These are phyloP conservation scores for Syzygium syzygioides DNA, from an alignment of 441 rosid genomes.

Conservation along the genomic window DNA sequence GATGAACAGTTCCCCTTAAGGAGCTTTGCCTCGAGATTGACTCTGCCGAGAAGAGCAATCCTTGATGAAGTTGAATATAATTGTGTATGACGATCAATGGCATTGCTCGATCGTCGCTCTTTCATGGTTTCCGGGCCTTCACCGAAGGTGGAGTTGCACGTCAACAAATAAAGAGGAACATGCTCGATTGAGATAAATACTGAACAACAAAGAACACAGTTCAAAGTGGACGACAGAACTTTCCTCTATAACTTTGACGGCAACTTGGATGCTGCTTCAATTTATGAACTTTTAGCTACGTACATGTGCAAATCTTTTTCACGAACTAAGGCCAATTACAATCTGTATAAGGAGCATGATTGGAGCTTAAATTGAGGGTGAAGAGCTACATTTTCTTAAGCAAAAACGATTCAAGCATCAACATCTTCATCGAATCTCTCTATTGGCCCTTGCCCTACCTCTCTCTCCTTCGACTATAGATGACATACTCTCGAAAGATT, in stretches of 20 bases:
- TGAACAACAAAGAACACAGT: not conserved
- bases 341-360: not conserved
- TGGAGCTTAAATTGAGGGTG: not conserved
- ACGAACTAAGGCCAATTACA: not conserved
- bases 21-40: conserved; percentile 28
- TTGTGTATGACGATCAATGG: not conserved
- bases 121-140: not conserved
- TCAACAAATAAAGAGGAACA: not conserved
- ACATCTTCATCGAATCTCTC: not conserved
- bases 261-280: not conserved
- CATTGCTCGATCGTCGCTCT: rapidly evolving
- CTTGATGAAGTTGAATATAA: not conserved
- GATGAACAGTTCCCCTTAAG: conserved; percentile 6
- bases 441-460: not conserved
- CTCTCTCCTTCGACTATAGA: not conserved
- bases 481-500: not conserved
- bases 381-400: not conserved
- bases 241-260: not conserved
- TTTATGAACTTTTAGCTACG: not conserved
- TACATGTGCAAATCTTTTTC: not conserved
- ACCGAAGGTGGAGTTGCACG: not conserved
- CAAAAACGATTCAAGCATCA: not conserved
- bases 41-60: not conserved
- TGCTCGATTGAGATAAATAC: not conserved
- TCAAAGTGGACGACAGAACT: not conserved